A percentile compares a stretch with the other conserved stretches of the same genome.
Evolutionary conservation across 768 basidiomycete species (phyloP).

Genomic region (Lactarius tabidus): DNA sequence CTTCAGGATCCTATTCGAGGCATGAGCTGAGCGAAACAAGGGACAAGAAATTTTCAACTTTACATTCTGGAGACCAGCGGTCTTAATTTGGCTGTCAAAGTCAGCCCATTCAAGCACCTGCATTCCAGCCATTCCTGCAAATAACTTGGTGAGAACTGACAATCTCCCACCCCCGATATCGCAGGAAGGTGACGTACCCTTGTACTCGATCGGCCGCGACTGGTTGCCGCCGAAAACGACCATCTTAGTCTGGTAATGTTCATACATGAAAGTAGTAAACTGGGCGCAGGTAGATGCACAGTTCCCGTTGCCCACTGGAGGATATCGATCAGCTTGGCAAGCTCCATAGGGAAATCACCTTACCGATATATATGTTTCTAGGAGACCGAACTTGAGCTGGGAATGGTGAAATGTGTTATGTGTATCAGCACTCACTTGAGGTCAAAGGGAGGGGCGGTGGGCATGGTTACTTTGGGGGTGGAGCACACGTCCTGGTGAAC

Average conservation of each 20-base stretch:
- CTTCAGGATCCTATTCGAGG: conserved; percentile 31
- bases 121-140: conserved; percentile 17
- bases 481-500: conserved; percentile 33
- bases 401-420: neutral
- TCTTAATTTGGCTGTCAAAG: conserved; percentile 13
- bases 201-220: conserved; percentile 43
- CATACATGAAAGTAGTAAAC: conserved; percentile 53
- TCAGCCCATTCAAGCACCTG: neutral
- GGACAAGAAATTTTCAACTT: conserved; percentile 9
- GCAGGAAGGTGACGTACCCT: conserved; percentile 31
- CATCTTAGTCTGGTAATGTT: conserved; percentile 44
- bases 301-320: conserved; percentile 21
- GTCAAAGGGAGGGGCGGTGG: conserved; percentile 16
- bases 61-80: conserved; percentile 31
- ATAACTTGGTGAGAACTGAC: neutral
- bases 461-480: conserved; percentile 25
- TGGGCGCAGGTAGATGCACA: conserved; percentile 57
- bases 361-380: conserved; percentile 21
- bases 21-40: neutral
- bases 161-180: neutral
- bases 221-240: conserved; percentile 52
- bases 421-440: conserved; percentile 10
- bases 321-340: neutral
- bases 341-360: neutral
- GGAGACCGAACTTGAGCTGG: neutral